Base-by-base conservation (phyloP, 2,329 filamentous ascomycete species). In the Calycina marina region DNA sequence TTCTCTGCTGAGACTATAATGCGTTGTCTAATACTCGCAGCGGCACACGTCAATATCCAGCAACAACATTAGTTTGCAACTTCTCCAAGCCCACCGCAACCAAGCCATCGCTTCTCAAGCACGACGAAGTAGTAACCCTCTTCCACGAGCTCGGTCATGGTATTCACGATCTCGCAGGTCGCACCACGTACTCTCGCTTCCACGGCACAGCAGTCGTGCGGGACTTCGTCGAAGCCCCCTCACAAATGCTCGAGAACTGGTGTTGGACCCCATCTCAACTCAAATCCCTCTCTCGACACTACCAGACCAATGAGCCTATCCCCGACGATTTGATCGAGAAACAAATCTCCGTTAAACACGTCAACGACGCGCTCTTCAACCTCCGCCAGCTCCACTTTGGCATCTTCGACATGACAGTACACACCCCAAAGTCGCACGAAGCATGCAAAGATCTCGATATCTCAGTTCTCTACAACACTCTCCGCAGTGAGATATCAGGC, bases 331-430 rank as follows among this genome's bases (percentile, higher is more conserved):
- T 90, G 12, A 75, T 86, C 36, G 62, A 75, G 46, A 80, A 74
- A 53, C 67, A 85, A 38, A 74, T 90, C 48, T 67, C 65, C 30
- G 84, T 79, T 10, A 83, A 84, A 57, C 77, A 85, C 46, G 76
- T 88, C 51, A 88, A 88, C 52, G 80, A 75, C 38, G 79, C 79
- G 0, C 66, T 84, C 4, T 80, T 79, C 57, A 86, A 84, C 50
- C 64, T 88, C 16, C 67, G 77, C 25, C 82, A 88, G 55, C 61
- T 90, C 25, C 73, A 84, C 54, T 84, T 85, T 49, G 82, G 80
- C 24, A 77, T 82, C 38, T 88, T 82, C 45, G 81, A 90, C 53
- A 88, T 90, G 81, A 72, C 72, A 0, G 67, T 88, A 3, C 82
- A 90, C 56, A 70, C 73, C 16, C 75, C 78, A 5, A 61, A 64